These are phyloP conservation scores for Ceratocystis diversiconidia DNA, from an alignment of 2,329 filamentous ascomycete species.

Conservation along the genomic window DNA sequence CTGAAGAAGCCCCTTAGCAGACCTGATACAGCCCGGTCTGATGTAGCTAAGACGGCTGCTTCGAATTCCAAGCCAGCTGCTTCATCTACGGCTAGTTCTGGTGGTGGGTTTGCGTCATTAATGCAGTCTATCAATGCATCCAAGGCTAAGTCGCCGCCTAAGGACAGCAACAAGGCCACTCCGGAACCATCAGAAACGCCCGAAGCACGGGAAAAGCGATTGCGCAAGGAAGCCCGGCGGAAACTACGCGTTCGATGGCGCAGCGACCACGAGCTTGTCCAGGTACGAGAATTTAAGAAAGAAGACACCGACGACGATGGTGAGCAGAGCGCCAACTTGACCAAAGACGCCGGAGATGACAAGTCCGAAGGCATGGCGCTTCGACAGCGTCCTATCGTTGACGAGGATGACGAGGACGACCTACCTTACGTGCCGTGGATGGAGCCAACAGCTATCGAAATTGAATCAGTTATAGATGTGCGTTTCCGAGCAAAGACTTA, in stretches of 20 bases:
- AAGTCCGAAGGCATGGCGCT: conserved; percentile 58
- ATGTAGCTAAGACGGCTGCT: conserved; percentile 21
- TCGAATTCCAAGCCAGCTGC: conserved; percentile 22
- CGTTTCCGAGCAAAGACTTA: conserved; percentile 36
- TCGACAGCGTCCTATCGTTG: conserved; percentile 39
- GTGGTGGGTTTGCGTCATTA: conserved; percentile 40
- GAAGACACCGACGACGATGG: conserved; percentile 51
- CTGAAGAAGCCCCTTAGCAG: conserved; percentile 20
- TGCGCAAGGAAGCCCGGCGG: conserved; percentile 58
- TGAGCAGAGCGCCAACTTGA: conserved; percentile 47
- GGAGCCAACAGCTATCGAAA: conserved; percentile 34
- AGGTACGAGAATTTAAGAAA: conserved; percentile 56
- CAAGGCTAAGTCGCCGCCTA: conserved; percentile 29
- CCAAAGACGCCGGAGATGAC: conserved; percentile 58
- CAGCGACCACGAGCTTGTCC: conserved; percentile 48
- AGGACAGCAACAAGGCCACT: conserved; percentile 32
- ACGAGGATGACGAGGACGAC: conserved; percentile 47
- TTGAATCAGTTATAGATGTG: conserved; percentile 31
- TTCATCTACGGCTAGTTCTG: conserved; percentile 25
- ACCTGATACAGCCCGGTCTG: conserved; percentile 21
- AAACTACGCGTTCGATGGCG: conserved; percentile 60
- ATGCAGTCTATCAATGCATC: conserved; percentile 37
- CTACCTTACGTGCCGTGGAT: conserved; percentile 39
- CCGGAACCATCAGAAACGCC: conserved; percentile 48
- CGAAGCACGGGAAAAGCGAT: conserved; percentile 50